These are phyloP conservation scores for Pichia sp. DNA, from an alignment of 1,139 yeast species.

Conservation along the genomic window DNA sequence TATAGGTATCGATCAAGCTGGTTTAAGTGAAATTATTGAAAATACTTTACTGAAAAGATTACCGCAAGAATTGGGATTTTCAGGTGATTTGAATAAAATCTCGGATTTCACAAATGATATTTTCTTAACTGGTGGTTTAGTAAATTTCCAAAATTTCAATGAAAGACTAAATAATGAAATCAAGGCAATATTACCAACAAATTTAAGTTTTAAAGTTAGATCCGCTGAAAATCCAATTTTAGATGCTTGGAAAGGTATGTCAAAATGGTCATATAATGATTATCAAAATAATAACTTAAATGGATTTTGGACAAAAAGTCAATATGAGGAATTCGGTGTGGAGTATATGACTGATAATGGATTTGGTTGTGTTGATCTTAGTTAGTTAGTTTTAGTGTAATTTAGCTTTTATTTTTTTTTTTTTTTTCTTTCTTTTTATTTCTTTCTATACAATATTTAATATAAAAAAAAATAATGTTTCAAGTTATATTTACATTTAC, in stretches of 20 bases:
- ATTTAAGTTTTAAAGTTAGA: conserved; percentile 54
- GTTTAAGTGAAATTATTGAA: conserved; percentile 69
- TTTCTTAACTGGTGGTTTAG: conserved; percentile 82
- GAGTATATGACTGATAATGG: conserved; percentile 87
- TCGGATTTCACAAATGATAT: conserved; percentile 50
- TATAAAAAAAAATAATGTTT: not conserved
- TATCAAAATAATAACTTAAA: conserved; percentile 4
- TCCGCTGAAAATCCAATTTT: conserved; percentile 58
- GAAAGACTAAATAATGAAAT: conserved; percentile 63
- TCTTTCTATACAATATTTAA: not conserved
- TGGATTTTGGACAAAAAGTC: conserved; percentile 48
- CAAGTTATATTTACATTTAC: not conserved
- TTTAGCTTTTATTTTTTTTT: too few species aligned
- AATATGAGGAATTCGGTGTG: conserved; percentile 83
- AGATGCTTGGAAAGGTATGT: conserved; percentile 96
- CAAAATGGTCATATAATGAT: conserved; percentile 56
- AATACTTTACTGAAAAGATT: conserved; percentile 59
- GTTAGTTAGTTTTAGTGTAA: conserved; percentile 1
- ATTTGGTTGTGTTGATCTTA: conserved; percentile 41
- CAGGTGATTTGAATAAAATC: conserved; percentile 43
- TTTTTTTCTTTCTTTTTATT: too few species aligned
- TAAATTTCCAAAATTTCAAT: conserved; percentile 57
- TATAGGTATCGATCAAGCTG: conserved; percentile 95
- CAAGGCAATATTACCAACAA: conserved; percentile 63
- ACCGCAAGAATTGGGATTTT: conserved; percentile 43